These are phyloP conservation scores for Euphorbia corollata DNA, from an alignment of 441 rosid genomes.

Conservation along the genomic window DNA sequence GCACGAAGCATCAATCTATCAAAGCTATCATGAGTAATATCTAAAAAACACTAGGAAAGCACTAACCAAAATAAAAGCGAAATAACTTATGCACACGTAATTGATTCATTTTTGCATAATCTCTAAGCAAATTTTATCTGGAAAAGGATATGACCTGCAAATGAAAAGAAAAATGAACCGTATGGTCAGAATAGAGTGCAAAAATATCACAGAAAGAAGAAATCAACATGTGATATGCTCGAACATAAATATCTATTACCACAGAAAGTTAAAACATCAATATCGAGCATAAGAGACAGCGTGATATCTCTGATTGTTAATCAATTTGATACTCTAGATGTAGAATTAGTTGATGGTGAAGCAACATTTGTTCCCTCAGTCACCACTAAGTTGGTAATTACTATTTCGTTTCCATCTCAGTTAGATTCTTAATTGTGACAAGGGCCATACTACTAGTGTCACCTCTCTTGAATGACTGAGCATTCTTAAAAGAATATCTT, in stretches of 20 bases:
- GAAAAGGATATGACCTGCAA: conserved; percentile 59
- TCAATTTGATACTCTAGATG: too few species aligned
- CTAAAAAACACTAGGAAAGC: conserved; percentile 7
- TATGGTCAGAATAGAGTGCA: not conserved
- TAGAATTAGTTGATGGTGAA: too few species aligned
- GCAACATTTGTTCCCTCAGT: too few species aligned
- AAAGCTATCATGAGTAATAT: not conserved
- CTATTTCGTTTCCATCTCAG: too few species aligned
- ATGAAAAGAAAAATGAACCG: not conserved
- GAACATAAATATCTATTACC: not conserved
- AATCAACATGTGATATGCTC: not conserved
- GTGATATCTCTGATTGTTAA: too few species aligned
- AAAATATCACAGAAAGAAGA: not conserved
- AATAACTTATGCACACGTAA: not conserved
- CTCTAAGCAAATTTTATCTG: conserved; percentile 4
- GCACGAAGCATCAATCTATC: not conserved
- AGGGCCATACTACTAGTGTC: too few species aligned
- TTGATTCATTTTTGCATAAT: conserved; percentile 5
- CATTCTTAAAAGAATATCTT: not conserved
- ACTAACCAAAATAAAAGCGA: not conserved
- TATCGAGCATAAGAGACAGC: not conserved
- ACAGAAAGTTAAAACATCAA: not conserved
- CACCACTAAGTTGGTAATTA: too few species aligned
- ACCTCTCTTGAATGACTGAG: not conserved
- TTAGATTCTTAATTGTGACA: too few species aligned